phyloP scores from a whole-genome alignment of 768 basidiomycete genomes.

The Trametes sanguinea region DNA sequence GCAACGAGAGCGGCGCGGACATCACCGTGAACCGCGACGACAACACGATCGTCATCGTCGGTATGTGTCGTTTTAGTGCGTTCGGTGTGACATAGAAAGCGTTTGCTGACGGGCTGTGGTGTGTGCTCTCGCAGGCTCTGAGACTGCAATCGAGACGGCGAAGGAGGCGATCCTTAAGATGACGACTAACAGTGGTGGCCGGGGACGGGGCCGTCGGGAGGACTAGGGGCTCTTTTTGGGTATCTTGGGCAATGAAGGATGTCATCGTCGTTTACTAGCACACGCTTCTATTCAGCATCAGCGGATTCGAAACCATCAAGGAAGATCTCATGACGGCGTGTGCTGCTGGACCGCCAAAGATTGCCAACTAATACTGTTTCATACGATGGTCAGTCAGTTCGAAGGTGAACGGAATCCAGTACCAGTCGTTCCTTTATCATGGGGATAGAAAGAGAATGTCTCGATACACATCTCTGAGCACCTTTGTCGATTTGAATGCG shows the following conservation, averaged over 20 bases:
- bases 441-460: no score
- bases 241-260: background rate
- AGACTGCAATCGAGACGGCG: constrained; percentile 66
- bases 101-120: constrained; percentile 5
- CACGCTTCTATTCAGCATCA: constrained; percentile 11
- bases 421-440: no score
- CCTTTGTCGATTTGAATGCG: no score
- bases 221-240: constrained; percentile 13
- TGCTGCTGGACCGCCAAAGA: no score
- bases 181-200: constrained; percentile 26
- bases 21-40: constrained; percentile 90
- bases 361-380: no score
- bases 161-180: constrained; percentile 76
- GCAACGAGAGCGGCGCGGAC: constrained; percentile 88
- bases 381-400: no score
- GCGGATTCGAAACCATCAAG: background rate
- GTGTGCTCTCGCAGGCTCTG: constrained; percentile 52
- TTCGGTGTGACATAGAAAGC: background rate
- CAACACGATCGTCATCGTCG: constrained; percentile 83
- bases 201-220: constrained; percentile 29
- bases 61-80: constrained; percentile 44
- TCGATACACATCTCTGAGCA: no score
- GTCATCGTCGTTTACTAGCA: background rate
- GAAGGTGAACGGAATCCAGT: no score
- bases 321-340: no score